Base-by-base conservation (phyloP, 805 yeast genomes). In the Cyberlindnera japonica region DNA sequence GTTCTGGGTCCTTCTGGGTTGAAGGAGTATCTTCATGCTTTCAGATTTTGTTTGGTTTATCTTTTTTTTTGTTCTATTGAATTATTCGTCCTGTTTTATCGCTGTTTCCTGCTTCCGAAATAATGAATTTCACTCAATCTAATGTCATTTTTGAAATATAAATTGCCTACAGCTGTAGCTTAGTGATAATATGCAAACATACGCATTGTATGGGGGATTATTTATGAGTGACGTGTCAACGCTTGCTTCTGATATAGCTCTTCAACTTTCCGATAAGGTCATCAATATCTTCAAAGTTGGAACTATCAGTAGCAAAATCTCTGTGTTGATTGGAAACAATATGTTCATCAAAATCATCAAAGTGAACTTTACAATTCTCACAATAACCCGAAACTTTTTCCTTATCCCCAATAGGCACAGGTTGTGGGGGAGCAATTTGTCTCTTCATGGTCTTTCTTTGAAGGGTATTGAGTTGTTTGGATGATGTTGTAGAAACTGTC, bases 331-430 rank as follows among this genome's bases (percentile, higher is more conserved):
- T 75, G 18, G 87, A 72, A 21, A 56, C 54, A 29, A 87, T 75
- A 59, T 91, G 99, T 42, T 77, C 85, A 19, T 79, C 85, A 55
- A 89, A 81, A 49, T 78, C 77, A 37, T 84, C 90, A 58, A 84
- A 91, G 57, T 81, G 81, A 44, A 83, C 83, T 18, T 91, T 71
- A 63, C 99, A 91, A 57, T 91, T 91, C 59, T 91, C 99, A 64
- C 99, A 91, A 62, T 86, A 90, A 0, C 97, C 97, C 1, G 91
- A 51, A 33, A 57, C 62, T 47, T 55, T 61, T 15, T 56, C 53
- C 36, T 52, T 49, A 37, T 26, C 35, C 24, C 20, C 34, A 15
- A 19, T 17, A 8, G 17, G 30, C 14, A 8, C 19, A 6, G 11
- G 28, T 12, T 21, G 42, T 26, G 18, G 37, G 14, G 12, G 19